Evolutionary conservation across 2,329 filamentous ascomycete genomes (phyloP).

Genomic region (Cladosporium sphaerospermum): DNA sequence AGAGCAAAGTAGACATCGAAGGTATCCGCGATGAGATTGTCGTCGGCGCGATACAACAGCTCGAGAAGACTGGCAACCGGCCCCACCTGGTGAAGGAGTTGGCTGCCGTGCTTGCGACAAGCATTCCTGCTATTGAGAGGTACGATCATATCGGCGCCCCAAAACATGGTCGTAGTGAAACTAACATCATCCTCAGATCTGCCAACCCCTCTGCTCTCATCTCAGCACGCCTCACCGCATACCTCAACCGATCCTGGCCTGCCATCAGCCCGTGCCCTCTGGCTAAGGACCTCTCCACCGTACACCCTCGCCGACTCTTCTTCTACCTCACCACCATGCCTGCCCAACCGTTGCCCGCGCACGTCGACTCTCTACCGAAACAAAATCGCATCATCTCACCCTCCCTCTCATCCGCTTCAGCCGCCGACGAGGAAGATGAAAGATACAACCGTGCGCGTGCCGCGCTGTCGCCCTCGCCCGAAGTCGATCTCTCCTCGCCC

Average conservation of each 20-base stretch:
- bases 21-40: constrained; percentile 94
- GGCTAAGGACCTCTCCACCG: constrained; percentile 84
- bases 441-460: constrained; percentile 50
- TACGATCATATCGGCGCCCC: constrained; percentile 47
- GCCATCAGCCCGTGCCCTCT: constrained; percentile 75
- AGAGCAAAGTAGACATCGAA: constrained; percentile 65
- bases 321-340: constrained; percentile 90
- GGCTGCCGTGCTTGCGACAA: constrained; percentile 67
- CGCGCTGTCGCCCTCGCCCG: constrained; percentile 81
- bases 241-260: constrained; percentile 80
- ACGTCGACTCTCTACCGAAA: constrained; percentile 26
- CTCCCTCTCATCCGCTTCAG: constrained; percentile 69
- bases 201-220: constrained; percentile 94
- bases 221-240: constrained; percentile 82
- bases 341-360: constrained; percentile 71
- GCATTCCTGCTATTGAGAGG: constrained; percentile 83
- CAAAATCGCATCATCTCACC: constrained; percentile 67
- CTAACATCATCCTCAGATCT: constrained; percentile 56
- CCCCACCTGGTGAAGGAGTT: constrained; percentile 94
- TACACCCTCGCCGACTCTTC: constrained; percentile 91
- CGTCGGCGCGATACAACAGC: constrained; percentile 77
- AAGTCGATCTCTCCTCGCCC: constrained; percentile 81
- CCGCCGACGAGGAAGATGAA: constrained; percentile 65
- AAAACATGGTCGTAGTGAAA: constrained; percentile 11
- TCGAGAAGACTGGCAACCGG: constrained; percentile 83